Percentiles rank a stretch among this genome's conserved stretches.
These are phyloP conservation scores for Ustilago vetiveriae DNA, from an alignment of 1,284 basidiomycete genomes.

Conservation along the genomic window DNA sequence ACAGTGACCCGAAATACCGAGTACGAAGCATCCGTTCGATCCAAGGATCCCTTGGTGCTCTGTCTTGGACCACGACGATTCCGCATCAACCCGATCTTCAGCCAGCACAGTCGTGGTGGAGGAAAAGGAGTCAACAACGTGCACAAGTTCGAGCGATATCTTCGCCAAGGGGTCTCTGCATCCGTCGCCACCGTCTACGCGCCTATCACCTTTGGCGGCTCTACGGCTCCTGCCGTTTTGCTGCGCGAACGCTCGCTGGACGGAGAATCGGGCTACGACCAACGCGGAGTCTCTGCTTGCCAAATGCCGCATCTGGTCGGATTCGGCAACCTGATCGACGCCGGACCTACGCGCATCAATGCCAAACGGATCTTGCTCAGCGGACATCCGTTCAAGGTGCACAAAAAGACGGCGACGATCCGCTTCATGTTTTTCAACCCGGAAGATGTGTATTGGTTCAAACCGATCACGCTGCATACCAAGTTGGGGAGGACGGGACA, in stretches of 20 bases:
- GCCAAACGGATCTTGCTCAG: conserved; percentile 92
- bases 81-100: conserved; percentile 85
- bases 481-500: conserved; percentile 93
- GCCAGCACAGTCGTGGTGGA: conserved; percentile 80
- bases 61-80: conserved; percentile 89
- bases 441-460: conserved; percentile 93
- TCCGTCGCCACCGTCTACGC: conserved; percentile 81
- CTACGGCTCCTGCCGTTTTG: conserved; percentile 59
- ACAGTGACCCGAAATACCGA: conserved; percentile 95
- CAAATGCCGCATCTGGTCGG: conserved; percentile 78
- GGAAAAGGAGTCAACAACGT: conserved; percentile 93
- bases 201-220: conserved; percentile 84
- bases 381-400: conserved; percentile 95
- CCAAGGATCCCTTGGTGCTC: conserved; percentile 91
- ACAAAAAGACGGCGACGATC: conserved; percentile 96
- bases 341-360: conserved; percentile 83
- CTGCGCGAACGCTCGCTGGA: conserved; percentile 43
- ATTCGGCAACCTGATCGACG: conserved; percentile 84
- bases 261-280: conserved; percentile 61
- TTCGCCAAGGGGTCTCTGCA: conserved; percentile 77
- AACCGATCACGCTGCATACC: conserved; percentile 89
- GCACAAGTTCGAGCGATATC: conserved; percentile 94
- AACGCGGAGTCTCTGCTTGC: conserved; percentile 57
- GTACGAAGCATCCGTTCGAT: conserved; percentile 84
- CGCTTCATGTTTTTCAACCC: conserved; percentile 98